Evolutionary conservation across 2,329 filamentous ascomycete species (phyloP).

Genomic region (Esteya vermicola): DNA sequence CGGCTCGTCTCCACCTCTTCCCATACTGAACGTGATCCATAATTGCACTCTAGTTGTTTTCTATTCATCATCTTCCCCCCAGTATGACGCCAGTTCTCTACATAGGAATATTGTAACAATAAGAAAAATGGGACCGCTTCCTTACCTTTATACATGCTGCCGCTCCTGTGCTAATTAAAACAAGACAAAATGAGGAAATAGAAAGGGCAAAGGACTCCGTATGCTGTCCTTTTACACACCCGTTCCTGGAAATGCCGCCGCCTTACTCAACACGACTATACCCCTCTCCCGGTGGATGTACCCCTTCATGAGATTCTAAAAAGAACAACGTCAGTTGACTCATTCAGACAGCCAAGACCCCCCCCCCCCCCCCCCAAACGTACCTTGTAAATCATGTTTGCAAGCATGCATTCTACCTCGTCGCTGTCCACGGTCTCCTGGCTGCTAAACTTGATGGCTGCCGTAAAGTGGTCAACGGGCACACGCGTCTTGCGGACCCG

Average conservation of each 20-base stretch:
- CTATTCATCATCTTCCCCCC: no score
- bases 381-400: constrained; percentile 98
- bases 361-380: constrained; percentile 2
- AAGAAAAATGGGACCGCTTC: no score
- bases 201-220: no score
- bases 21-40: no score
- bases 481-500: constrained; percentile 62
- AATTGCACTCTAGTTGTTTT: no score
- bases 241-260: constrained; percentile 85
- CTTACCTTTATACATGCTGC: no score
- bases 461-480: constrained; percentile 69
- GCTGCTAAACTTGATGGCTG: constrained; percentile 64
- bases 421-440: constrained; percentile 62
- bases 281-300: constrained; percentile 88
- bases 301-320: constrained; percentile 84
- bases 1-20: no score
- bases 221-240: constrained; percentile 40
- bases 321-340: background rate
- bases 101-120: no score
- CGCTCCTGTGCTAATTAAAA: no score
- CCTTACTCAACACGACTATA: constrained; percentile 86
- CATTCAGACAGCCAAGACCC: background rate
- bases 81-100: no score
- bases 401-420: constrained; percentile 87
- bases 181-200: background rate